Conservation (phyloP, 805 yeast genomes). For the Metschnikowia gelsemii region DNA sequence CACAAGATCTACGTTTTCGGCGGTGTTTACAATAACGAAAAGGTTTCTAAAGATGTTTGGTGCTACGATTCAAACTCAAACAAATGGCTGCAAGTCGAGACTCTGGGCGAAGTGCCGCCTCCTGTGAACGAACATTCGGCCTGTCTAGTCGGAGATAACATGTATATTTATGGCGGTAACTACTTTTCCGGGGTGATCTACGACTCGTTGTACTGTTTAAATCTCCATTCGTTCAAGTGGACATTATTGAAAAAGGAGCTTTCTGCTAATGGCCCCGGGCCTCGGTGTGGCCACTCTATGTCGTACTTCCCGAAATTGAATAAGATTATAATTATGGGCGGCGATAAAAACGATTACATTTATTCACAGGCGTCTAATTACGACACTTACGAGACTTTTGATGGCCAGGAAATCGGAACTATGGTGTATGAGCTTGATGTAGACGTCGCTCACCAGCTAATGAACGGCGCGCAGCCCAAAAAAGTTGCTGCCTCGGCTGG, state of each 20-base stretch:
- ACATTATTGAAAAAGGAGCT: conserved; percentile 44
- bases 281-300: conserved; percentile 89
- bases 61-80: conserved; percentile 67
- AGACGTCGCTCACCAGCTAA: conserved; percentile 36
- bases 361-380: conserved; percentile 46
- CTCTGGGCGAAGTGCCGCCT: conserved; percentile 74
- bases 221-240: conserved; percentile 72
- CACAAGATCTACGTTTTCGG: conserved; percentile 86
- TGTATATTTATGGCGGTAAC: conserved; percentile 91
- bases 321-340: conserved; percentile 85
- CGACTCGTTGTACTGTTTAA: conserved; percentile 69
- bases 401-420: conserved; percentile 52
- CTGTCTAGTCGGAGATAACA: conserved; percentile 68
- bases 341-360: conserved; percentile 75
- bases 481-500: conserved; percentile 24
- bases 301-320: conserved; percentile 66
- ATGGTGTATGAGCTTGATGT: conserved; percentile 64
- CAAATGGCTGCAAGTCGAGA: conserved; percentile 68
- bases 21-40: conserved; percentile 71
- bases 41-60: conserved; percentile 74
- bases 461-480: conserved; percentile 17
- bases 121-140: conserved; percentile 93
- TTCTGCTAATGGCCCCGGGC: conserved; percentile 63
- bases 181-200: conserved; percentile 67
- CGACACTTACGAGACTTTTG: conserved; percentile 51